Evolutionary conservation across 2,329 filamentous ascomycete species (phyloP).

Genomic region (Penicillium sp.): DNA sequence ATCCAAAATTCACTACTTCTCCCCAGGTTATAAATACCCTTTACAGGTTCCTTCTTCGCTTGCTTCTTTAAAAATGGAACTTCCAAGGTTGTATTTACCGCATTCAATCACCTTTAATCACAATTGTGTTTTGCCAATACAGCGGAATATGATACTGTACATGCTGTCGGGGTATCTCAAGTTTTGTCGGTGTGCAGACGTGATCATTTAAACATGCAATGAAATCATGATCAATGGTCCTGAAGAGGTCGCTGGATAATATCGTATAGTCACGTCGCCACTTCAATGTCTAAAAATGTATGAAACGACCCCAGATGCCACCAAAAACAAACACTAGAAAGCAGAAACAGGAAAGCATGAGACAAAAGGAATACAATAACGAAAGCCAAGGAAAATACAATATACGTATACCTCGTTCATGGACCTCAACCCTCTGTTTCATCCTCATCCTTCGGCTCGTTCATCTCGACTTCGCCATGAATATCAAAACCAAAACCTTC

Average conservation of each 20-base stretch:
- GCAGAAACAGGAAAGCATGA: neutral
- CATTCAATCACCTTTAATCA: conserved; percentile 14
- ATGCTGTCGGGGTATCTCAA: conserved; percentile 14
- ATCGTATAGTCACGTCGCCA: conserved; percentile 47
- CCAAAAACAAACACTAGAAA: neutral
- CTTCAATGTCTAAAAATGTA: neutral
- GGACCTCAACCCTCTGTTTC: neutral
- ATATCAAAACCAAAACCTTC: neutral
- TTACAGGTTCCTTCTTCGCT: too few species aligned
- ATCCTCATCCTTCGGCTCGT: neutral
- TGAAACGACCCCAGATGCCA: neutral
- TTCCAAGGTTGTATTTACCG: conserved; percentile 2
- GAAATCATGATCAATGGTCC: conserved; percentile 11
- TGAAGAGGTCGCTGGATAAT: conserved; percentile 66
- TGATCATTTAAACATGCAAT: neutral
- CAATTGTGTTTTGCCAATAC: conserved; percentile 1
- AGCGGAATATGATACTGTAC: conserved; percentile 35
- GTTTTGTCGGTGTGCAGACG: neutral
- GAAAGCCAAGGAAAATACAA: too few species aligned
- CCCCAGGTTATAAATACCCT: too few species aligned
- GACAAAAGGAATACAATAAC: too few species aligned
- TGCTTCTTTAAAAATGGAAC: too few species aligned
- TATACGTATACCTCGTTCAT: too few species aligned
- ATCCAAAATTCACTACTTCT: too few species aligned
- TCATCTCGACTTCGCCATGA: neutral